Evolutionary conservation across 2,329 filamentous ascomycete genomes (phyloP).

Genomic region (Gaeumannomyces tritici): DNA sequence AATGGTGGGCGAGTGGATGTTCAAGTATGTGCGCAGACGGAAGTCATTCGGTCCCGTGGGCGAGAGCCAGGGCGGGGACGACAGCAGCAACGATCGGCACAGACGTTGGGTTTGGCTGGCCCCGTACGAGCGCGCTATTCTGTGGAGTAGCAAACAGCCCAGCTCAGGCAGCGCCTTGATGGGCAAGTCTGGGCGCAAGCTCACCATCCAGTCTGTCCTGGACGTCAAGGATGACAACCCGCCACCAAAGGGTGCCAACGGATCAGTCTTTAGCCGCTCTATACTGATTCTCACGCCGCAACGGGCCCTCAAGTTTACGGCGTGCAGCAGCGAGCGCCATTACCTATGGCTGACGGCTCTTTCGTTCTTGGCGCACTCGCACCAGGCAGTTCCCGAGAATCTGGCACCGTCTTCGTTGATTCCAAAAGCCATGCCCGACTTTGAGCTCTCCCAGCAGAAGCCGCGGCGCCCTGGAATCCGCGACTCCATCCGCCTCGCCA

Average conservation of each 20-base stretch:
- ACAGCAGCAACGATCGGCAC: slow-evolving; percentile 70
- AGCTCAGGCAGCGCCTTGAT: slow-evolving; percentile 77
- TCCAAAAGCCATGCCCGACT: slow-evolving; percentile 40
- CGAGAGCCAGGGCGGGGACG: slow-evolving; percentile 59
- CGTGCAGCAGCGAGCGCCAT: slow-evolving; percentile 72
- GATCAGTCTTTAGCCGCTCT: slow-evolving; percentile 70
- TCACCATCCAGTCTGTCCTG: slow-evolving; percentile 89
- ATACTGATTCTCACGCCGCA: slow-evolving; percentile 92
- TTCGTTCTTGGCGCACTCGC: slow-evolving; percentile 88
- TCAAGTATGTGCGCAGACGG: slow-evolving; percentile 76
- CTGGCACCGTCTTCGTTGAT: slow-evolving; percentile 14
- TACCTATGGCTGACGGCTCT: slow-evolving; percentile 92
- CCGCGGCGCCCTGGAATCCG: slow-evolving; percentile 53
- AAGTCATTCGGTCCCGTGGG: slow-evolving; percentile 65
- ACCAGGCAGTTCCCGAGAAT: slow-evolving; percentile 69
- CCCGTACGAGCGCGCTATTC: slow-evolving; percentile 88
- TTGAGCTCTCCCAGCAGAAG: slow-evolving; percentile 38
- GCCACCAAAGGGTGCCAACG: slow-evolving; percentile 57
- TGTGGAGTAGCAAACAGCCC: slow-evolving; percentile 98
- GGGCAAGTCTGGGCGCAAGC: slow-evolving; percentile 88
- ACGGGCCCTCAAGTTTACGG: slow-evolving; percentile 90
- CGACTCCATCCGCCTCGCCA: slow-evolving; percentile 84
- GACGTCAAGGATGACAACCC: slow-evolving; percentile 94
- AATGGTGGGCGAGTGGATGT: slow-evolving; percentile 98
- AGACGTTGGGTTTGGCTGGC: slow-evolving; percentile 98